Base-by-base conservation (phyloP, 345 rosid genomes). In the sweet orange (Citrus sinensis) region DNA sequence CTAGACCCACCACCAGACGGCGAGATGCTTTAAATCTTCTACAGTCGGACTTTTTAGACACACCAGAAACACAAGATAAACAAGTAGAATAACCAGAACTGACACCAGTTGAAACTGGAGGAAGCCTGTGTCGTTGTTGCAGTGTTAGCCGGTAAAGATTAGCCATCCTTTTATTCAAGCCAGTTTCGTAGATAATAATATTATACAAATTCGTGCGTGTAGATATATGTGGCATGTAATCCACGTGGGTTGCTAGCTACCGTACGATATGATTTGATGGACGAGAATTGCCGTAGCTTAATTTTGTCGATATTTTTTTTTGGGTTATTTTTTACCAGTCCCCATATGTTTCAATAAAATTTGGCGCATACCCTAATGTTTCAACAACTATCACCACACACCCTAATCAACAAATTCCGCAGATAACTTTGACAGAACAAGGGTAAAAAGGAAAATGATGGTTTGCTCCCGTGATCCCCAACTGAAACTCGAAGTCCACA, bases 1-100 rank as follows among this genome's bases (percentile, higher is more conserved):
- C 94, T 37, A 90, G 76, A 40, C 95, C 97, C 1, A 93, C 69
- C 60, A 88, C 85, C 11, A 88, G 37, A 30, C 92, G 89, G 22
- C 94, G 93, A 37, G 94, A 86, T 30, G 86, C 71, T 73, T 83
- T 84, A 71, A 77, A 78, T 24, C 70, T 78, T 24, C 70, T 69
- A 49, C n/a, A 60, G 73, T 30, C 66, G 75, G 76, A 51, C 46
- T 77, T 83, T 67, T 79, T 60, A 3, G 83, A 67, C 30, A 67
- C 51, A 39, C 79, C 60, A 75, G 83, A 80, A 84, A 79, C 85
- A 75, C 68, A 67, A 10, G 49, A 8, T 27, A 78, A 30, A 56
- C 76, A 20, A 37, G 83, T 65, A 30, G 79, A 62, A 17, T 63
- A 16, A 64, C 71, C 80, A 27, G 30, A 27, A 75, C 55, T 40